Percentiles rank a stretch among this genome's conserved stretches.
These are phyloP conservation scores for Dillenia suffruticosa DNA, from an alignment of 164 flowering plant species.

Conservation along the genomic window DNA sequence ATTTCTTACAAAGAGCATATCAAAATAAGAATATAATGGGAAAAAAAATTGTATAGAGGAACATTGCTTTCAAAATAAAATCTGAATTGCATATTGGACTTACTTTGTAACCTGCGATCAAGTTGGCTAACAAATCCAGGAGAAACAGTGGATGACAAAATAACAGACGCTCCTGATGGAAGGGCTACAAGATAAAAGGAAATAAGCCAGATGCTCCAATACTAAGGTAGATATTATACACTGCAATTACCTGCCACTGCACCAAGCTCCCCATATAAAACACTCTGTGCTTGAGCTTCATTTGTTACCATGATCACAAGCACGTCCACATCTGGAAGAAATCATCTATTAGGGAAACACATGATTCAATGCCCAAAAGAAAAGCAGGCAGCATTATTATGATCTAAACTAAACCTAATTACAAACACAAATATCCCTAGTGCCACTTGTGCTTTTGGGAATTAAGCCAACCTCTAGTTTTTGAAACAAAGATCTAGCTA, in stretches of 20 bases:
- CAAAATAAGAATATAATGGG: no score
- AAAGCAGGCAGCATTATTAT: not conserved
- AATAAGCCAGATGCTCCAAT: not conserved
- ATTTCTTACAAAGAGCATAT: no score
- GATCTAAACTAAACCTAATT: not conserved
- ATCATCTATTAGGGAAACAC: slow-evolving; percentile 7
- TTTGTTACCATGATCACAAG: slow-evolving; percentile 92
- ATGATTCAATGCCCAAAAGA: not conserved
- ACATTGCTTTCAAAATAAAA: no score
- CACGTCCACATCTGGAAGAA: slow-evolving; percentile 70
- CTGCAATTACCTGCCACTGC: slow-evolving; percentile 65
- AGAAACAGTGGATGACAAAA: slow-evolving; percentile 94
- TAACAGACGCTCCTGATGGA: slow-evolving; percentile 77
- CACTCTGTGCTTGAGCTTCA: slow-evolving; percentile 91
- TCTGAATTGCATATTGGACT: slow-evolving; percentile 9
- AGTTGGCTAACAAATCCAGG: slow-evolving; percentile 73
- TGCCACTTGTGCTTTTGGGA: no score
- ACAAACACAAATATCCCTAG: no score
- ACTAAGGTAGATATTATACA: not conserved
- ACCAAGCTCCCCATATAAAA: slow-evolving; percentile 72
- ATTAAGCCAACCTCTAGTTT: no score
- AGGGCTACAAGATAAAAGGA: slow-evolving; percentile 48
- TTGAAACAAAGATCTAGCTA: no score
- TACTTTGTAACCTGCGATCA: slow-evolving; percentile 64
- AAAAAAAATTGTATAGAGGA: no score